phyloP scores from a whole-genome alignment of 139 green algal genomes.

The Nannochloris sp. region DNA sequence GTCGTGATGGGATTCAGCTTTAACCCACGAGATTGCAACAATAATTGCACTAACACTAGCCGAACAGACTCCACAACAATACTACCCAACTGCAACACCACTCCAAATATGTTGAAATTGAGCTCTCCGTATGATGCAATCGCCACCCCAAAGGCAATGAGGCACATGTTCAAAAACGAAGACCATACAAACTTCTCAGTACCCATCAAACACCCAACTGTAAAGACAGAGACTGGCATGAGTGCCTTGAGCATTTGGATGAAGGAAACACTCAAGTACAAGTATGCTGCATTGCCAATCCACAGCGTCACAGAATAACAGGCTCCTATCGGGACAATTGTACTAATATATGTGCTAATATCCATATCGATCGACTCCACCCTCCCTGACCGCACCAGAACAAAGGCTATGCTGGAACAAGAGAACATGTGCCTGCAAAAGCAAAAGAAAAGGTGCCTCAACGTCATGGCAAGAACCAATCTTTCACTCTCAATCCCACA shows the following conservation, averaged over 20 bases:
- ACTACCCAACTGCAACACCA: constrained; percentile 6
- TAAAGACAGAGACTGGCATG: constrained; percentile 28
- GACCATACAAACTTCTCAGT: constrained; percentile 63
- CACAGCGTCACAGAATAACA: constrained; percentile 89
- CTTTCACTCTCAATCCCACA: not conserved
- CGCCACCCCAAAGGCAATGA: constrained; percentile 81
- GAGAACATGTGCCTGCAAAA: constrained; percentile 78
- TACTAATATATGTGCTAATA: constrained; percentile 50
- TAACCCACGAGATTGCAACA: constrained; percentile 65
- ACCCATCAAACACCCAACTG: constrained; percentile 46
- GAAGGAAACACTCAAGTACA: constrained; percentile 95
- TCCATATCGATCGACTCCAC: constrained; percentile 68
- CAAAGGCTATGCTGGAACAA: constrained; percentile 64
- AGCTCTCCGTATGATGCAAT: constrained; percentile 57
- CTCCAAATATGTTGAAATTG: constrained; percentile 13
- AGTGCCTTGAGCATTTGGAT: constrained; percentile 97
- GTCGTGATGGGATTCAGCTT: constrained; percentile 85
- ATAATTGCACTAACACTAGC: constrained; percentile 61
- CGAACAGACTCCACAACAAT: constrained; percentile 5
- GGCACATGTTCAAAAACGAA: constrained; percentile 68
- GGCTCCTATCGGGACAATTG: constrained; percentile 80
- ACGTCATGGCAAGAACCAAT: not conserved
- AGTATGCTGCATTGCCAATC: constrained; percentile 92
- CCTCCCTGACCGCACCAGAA: constrained; percentile 46
- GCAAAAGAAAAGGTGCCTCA: constrained; percentile 8